Percentiles rank a stretch among this genome's conserved stretches.
phyloP scores from a whole-genome alignment of 179 eudicot species.

The Amaranthus tricolor region DNA sequence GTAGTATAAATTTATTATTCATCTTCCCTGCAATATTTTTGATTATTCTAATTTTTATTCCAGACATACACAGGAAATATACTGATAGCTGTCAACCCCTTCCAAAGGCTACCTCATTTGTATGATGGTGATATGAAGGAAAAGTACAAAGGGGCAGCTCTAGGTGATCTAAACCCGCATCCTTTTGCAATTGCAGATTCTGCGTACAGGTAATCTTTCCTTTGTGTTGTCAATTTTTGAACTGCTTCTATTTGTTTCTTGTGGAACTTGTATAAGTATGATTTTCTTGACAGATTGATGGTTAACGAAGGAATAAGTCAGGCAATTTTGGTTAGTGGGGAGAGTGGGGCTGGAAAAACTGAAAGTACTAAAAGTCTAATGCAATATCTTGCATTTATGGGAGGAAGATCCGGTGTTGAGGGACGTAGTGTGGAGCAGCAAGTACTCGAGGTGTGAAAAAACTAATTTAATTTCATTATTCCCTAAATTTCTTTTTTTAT shows the following conservation, averaged over 20 bases:
- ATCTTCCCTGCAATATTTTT: neutral
- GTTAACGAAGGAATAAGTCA: constrained; percentile 81
- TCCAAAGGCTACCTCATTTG: constrained; percentile 73
- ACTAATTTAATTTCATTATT: neutral
- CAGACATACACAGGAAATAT: constrained; percentile 94
- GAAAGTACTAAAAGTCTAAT: constrained; percentile 94
- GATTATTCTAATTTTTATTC: constrained; percentile 11
- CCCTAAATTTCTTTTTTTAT: neutral
- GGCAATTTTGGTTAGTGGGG: constrained; percentile 93
- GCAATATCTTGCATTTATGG: constrained; percentile 93
- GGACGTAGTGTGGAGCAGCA: constrained; percentile 87
- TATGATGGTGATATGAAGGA: constrained; percentile 67
- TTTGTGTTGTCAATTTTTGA: constrained; percentile 15
- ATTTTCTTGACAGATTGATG: constrained; percentile 66
- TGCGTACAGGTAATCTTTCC: constrained; percentile 67
- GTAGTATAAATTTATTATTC: neutral
- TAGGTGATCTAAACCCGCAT: constrained; percentile 87
- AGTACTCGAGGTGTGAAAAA: constrained; percentile 74
- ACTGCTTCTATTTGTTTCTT: neutral
- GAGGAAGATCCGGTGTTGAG: constrained; percentile 63
- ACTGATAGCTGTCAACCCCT: constrained; percentile 93
- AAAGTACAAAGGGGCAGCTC: constrained; percentile 70
- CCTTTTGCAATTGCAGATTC: constrained; percentile 96
- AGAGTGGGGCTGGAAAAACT: constrained; percentile 99
- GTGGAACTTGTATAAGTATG: constrained; percentile 10